phyloP scores from a whole-genome alignment of 225 moss, liverwort and hornwort species.

The Polytrichum commune region DNA sequence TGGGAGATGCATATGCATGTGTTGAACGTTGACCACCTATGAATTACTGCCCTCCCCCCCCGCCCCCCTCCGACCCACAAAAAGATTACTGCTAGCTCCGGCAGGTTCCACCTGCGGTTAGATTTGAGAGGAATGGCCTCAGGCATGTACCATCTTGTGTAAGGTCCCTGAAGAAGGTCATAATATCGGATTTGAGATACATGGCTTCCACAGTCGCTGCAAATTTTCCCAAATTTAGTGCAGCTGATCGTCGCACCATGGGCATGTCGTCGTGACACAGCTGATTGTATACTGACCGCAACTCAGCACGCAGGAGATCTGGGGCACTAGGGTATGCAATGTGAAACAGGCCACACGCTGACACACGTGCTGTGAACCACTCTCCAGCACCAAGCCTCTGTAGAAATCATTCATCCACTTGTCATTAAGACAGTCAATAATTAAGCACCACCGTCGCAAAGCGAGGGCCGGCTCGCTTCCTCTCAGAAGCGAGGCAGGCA shows the following conservation, averaged over 20 bases:
- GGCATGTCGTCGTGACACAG: constrained; percentile 99
- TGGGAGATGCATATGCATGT: too few species aligned
- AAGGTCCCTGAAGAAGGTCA: constrained; percentile 89
- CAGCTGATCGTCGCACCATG: constrained; percentile 95
- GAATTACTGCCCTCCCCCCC: too few species aligned
- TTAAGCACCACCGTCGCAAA: too few species aligned
- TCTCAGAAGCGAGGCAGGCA: too few species aligned
- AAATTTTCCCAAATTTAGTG: constrained; percentile 90
- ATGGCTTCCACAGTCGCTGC: constrained; percentile 86
- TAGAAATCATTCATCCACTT: constrained; percentile 11
- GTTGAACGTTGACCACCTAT: too few species aligned
- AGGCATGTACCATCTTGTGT: constrained; percentile 70
- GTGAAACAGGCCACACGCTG: constrained; percentile 91
- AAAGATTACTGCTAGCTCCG: background rate
- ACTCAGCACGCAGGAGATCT: constrained; percentile 90
- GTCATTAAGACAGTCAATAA: too few species aligned
- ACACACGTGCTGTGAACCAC: constrained; percentile 95
- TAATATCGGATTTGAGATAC: constrained; percentile 84
- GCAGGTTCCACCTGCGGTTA: constrained; percentile 84
- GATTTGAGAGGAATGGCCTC: constrained; percentile 41
- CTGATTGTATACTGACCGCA: constrained; percentile 89
- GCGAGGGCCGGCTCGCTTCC: too few species aligned
- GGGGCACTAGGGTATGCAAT: constrained; percentile 97
- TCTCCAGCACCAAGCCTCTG: constrained; percentile 96
- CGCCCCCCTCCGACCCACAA: too few species aligned